Conservation (phyloP, 1,139 yeast genomes). For the Zygoascus meyerae region DNA sequence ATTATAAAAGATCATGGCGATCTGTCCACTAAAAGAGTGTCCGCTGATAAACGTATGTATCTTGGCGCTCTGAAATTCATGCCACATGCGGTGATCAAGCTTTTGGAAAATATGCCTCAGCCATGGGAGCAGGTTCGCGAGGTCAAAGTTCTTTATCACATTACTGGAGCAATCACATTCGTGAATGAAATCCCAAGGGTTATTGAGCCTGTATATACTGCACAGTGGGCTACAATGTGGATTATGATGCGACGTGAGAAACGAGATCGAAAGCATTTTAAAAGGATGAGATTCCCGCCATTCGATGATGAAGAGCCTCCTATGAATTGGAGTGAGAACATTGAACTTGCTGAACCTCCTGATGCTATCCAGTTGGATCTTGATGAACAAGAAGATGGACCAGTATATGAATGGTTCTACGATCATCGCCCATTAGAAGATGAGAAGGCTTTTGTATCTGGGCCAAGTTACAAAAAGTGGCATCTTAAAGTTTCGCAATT, state of each 20-base stretch:
- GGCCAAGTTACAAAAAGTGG: constrained; percentile 76
- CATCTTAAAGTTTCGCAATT: constrained; percentile 53
- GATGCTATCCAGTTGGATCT: constrained; percentile 64
- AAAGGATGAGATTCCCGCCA: constrained; percentile 89
- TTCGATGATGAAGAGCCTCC: constrained; percentile 98
- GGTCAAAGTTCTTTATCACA: constrained; percentile 83
- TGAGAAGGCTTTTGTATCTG: constrained; percentile 52
- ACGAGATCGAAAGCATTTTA: constrained; percentile 81
- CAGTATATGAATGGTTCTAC: constrained; percentile 70
- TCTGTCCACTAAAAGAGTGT: constrained; percentile 68
- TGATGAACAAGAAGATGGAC: constrained; percentile 51
- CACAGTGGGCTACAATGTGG: constrained; percentile 98
- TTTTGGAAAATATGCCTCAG: constrained; percentile 94
- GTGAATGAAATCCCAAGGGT: constrained; percentile 91
- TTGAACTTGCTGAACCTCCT: constrained; percentile 65
- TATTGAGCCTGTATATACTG: constrained; percentile 82
- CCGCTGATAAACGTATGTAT: constrained; percentile 84
- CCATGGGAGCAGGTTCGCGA: constrained; percentile 93
- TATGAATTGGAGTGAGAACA: constrained; percentile 69
- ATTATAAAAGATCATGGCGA: constrained; percentile 84
- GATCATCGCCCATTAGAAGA: constrained; percentile 72
- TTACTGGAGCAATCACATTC: constrained; percentile 91
- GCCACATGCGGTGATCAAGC: constrained; percentile 90
- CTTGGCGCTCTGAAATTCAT: constrained; percentile 87
- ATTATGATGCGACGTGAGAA: constrained; percentile 89